phyloP scores from a whole-genome alignment of 2,329 filamentous ascomycete species.

The Aspergillus sp. region DNA sequence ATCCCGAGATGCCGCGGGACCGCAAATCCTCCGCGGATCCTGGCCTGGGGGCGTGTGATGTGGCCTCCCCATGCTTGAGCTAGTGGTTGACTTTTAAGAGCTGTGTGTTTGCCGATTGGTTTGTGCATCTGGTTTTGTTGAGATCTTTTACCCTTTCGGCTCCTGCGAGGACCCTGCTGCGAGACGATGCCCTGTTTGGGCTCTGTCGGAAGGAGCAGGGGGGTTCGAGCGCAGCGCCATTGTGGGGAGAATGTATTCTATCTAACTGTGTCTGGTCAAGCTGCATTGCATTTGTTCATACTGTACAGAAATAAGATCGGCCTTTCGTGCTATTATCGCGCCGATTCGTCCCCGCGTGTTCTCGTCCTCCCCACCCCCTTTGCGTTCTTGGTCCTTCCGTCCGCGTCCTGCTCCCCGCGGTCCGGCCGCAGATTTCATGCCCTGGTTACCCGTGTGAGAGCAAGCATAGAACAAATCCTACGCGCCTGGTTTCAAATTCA shows the following conservation, averaged over 20 bases:
- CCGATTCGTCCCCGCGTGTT: background rate
- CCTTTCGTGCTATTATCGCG: background rate
- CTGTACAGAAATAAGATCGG: background rate
- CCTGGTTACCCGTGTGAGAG: too few relatives aligned
- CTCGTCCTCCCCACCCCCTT: background rate
- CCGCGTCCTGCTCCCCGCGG: background rate
- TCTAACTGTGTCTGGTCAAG: background rate
- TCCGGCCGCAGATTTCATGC: background rate
- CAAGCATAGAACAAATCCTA: background rate
- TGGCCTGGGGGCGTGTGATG: slow-evolving; percentile 1
- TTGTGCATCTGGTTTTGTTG: background rate
- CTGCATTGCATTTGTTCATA: background rate
- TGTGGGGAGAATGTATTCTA: background rate
- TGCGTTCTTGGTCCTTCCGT: background rate
- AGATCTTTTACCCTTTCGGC: background rate
- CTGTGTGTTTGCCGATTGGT: background rate
- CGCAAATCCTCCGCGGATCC: background rate
- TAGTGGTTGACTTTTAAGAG: background rate
- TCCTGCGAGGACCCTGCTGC: background rate
- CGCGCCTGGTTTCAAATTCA: background rate
- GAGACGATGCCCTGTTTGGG: background rate
- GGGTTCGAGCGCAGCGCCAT: background rate
- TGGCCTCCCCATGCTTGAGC: background rate
- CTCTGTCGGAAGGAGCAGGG: background rate
- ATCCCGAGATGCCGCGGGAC: background rate